A percentile compares a stretch with the other conserved stretches of the same genome.
Conservation (phyloP, 2,329 filamentous ascomycete genomes). For the Aspergillus ochraceoroseus region DNA sequence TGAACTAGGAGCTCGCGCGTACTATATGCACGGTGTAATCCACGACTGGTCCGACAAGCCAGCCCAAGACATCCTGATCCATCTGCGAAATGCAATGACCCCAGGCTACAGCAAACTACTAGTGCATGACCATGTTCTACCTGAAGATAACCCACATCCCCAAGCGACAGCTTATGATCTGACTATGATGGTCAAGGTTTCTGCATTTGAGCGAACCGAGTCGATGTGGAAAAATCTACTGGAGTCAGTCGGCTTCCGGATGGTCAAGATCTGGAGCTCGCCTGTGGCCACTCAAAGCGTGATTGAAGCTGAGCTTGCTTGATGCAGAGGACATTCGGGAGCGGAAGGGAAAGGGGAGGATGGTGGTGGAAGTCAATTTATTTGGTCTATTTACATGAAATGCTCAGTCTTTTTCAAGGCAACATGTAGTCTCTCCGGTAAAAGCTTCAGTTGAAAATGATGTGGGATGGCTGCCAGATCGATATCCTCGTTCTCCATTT, state of each 20-base stretch:
- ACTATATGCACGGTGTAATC: background rate
- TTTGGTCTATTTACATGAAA: too few relatives aligned
- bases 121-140: constrained; percentile 1
- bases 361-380: too few relatives aligned
- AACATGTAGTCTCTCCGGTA: too few relatives aligned
- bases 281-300: background rate
- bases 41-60: constrained; percentile 1
- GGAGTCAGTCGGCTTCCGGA: background rate
- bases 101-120: constrained; percentile 1
- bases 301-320: background rate
- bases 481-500: too few relatives aligned
- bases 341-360: too few relatives aligned
- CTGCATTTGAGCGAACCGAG: constrained; percentile 1
- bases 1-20: too few relatives aligned
- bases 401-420: too few relatives aligned
- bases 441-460: too few relatives aligned
- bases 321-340: too few relatives aligned
- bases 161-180: constrained; percentile 1
- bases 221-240: background rate
- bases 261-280: constrained; percentile 1
- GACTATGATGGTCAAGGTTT: constrained; percentile 4
- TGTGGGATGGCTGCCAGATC: too few relatives aligned
- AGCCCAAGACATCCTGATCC: background rate
- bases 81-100: background rate
- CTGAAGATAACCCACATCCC: background rate